These are phyloP conservation scores for Raphanus sativus DNA, from an alignment of 345 rosid species.

Conservation along the genomic window DNA sequence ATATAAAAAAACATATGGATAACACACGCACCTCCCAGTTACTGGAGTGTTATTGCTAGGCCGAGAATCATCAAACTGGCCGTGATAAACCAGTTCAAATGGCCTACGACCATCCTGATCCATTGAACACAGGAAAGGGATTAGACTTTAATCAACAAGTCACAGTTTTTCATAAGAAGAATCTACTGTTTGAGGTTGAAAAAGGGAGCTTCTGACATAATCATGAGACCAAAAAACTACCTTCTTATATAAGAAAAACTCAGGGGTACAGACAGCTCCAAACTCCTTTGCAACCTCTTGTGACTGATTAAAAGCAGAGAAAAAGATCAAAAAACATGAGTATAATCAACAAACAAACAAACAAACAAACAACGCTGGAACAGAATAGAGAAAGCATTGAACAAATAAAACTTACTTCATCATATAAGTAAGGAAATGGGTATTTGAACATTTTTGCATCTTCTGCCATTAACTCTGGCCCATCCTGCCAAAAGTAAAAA, in stretches of 20 bases:
- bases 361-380: background rate
- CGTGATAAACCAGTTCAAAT: constrained; percentile 86
- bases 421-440: constrained; percentile 85
- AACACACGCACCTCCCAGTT: constrained; percentile 79
- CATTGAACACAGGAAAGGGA: background rate
- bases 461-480: constrained; percentile 86
- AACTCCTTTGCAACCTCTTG: constrained; percentile 79
- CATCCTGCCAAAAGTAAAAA: constrained; percentile 64
- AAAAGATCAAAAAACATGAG: background rate
- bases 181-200: background rate
- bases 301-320: constrained; percentile 45
- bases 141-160: background rate
- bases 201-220: background rate
- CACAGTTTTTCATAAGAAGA: background rate
- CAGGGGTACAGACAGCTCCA: constrained; percentile 89
- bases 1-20: background rate
- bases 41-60: constrained; percentile 67
- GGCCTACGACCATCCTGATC: constrained; percentile 87
- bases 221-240: constrained; percentile 34
- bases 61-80: constrained; percentile 89
- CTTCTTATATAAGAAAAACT: constrained; percentile 83
- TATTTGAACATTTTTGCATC: constrained; percentile 67
- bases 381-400: background rate
- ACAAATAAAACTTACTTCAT: constrained; percentile 51
- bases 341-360: background rate